Conservation (phyloP, 257 asterid genomes). For the Nicotiana otophora region DNA sequence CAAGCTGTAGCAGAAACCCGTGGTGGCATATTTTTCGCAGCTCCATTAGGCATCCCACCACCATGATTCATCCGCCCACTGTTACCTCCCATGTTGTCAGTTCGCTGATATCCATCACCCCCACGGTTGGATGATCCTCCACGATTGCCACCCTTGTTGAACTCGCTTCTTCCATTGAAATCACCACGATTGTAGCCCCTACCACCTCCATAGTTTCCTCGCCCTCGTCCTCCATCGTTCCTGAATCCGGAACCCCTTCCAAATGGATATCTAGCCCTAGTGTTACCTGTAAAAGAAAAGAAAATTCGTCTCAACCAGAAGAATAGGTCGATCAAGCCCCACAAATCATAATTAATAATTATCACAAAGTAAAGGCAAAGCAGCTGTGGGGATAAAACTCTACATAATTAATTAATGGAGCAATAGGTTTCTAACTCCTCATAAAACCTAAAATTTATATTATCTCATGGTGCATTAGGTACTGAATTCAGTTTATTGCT, state of each 20-base stretch:
- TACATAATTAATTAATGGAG: neutral
- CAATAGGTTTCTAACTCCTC: neutral
- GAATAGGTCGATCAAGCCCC: neutral
- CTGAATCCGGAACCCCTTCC: slow-evolving; percentile 73
- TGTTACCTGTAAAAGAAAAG: slow-evolving; percentile 33
- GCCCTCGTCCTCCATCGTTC: slow-evolving; percentile 80
- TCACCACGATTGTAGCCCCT: slow-evolving; percentile 58
- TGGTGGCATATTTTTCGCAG: slow-evolving; percentile 18
- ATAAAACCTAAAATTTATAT: neutral
- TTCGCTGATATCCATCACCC: slow-evolving; percentile 59
- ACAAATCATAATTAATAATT: neutral
- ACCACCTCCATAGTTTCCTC: slow-evolving; percentile 65
- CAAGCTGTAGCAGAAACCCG: slow-evolving; percentile 13
- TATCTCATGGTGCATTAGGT: neutral
- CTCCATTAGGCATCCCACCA: slow-evolving; percentile 28
- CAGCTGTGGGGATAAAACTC: neutral
- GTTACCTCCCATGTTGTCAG: slow-evolving; percentile 26
- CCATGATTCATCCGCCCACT: slow-evolving; percentile 34
- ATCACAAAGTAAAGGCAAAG: neutral
- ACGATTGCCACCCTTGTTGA: slow-evolving; percentile 51
- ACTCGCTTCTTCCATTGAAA: slow-evolving; percentile 51
- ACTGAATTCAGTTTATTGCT: neutral
- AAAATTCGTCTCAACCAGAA: neutral
- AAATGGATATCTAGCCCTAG: slow-evolving; percentile 56
- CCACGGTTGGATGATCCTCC: slow-evolving; percentile 49